Conservation (phyloP, 495 filamentous ascomycete species). For the Penicillium angulare region DNA sequence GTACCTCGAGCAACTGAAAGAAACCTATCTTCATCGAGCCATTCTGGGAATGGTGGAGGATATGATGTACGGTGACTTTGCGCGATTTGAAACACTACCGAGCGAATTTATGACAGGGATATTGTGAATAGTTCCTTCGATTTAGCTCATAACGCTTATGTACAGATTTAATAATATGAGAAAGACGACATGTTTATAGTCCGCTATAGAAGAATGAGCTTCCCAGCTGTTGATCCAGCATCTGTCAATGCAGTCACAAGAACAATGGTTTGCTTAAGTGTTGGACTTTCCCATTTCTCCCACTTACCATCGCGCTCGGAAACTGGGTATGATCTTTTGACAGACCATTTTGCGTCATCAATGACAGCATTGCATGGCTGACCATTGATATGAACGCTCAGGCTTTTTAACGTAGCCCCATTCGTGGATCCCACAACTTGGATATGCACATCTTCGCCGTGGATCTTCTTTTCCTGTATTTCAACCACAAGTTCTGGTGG, state of each 20-base stretch:
- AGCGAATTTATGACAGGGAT: constrained; percentile 12
- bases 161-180: not conserved
- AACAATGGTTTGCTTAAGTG: constrained; percentile 29
- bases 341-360: constrained; percentile 16
- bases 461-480: constrained; percentile 18
- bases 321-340: constrained; percentile 19
- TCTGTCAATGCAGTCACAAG: constrained; percentile 18
- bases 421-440: constrained; percentile 16
- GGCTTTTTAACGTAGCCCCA: not conserved
- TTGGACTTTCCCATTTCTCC: constrained; percentile 31
- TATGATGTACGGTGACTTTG: constrained; percentile 21
- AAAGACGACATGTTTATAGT: not conserved
- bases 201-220: constrained; percentile 22
- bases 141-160: not conserved
- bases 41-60: constrained; percentile 35
- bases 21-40: constrained; percentile 29
- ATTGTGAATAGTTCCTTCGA: not conserved
- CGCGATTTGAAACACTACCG: constrained; percentile 4
- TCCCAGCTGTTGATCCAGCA: constrained; percentile 19
- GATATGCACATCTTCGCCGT: constrained; percentile 18
- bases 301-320: constrained; percentile 28
- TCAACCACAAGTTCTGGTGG: constrained; percentile 15
- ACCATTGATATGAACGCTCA: constrained; percentile 30
- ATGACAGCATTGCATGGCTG: constrained; percentile 15
- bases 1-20: constrained; percentile 23